phyloP scores from a whole-genome alignment of 768 basidiomycete species.

The Glaciozyma martinii region DNA sequence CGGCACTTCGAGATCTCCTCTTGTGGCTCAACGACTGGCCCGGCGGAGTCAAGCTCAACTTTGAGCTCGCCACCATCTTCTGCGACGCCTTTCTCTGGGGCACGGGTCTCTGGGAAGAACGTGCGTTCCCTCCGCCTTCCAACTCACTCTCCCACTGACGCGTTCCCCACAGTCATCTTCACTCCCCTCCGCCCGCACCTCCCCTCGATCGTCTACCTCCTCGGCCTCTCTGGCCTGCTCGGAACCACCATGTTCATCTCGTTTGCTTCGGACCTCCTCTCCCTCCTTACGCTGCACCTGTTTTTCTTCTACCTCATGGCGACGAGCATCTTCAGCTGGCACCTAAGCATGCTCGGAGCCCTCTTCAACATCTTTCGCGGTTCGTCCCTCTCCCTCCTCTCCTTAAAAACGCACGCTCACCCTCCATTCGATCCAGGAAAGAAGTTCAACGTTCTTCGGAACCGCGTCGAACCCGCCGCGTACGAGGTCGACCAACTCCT shows the following conservation, averaged over 20 bases:
- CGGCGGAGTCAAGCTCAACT: constrained; percentile 89
- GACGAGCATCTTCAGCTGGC: constrained; percentile 53
- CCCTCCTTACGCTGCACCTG: constrained; percentile 62
- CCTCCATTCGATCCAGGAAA: constrained; percentile 52
- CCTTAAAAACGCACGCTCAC: not conserved
- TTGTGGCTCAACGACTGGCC: constrained; percentile 93
- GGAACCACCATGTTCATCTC: constrained; percentile 58
- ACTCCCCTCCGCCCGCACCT: constrained; percentile 38
- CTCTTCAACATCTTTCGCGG: constrained; percentile 89
- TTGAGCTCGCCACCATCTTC: constrained; percentile 79
- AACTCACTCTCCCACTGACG: constrained; percentile 23
- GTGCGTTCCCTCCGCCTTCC: constrained; percentile 45
- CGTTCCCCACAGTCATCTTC: constrained; percentile 19
- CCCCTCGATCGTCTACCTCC: constrained; percentile 35
- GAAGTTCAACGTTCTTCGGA: constrained; percentile 73
- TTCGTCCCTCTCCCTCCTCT: constrained; percentile 36
- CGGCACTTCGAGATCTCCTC: constrained; percentile 50
- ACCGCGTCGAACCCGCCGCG: constrained; percentile 78
- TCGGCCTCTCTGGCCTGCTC: constrained; percentile 37
- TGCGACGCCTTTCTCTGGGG: constrained; percentile 60
- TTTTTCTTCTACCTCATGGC: constrained; percentile 60
- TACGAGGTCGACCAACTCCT: constrained; percentile 90
- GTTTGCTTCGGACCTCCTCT: constrained; percentile 56
- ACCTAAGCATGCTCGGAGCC: constrained; percentile 53
- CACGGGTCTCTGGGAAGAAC: constrained; percentile 56